phyloP scores from a whole-genome alignment of 1,139 yeast species.

The Wickerhamomyces sp. region DNA sequence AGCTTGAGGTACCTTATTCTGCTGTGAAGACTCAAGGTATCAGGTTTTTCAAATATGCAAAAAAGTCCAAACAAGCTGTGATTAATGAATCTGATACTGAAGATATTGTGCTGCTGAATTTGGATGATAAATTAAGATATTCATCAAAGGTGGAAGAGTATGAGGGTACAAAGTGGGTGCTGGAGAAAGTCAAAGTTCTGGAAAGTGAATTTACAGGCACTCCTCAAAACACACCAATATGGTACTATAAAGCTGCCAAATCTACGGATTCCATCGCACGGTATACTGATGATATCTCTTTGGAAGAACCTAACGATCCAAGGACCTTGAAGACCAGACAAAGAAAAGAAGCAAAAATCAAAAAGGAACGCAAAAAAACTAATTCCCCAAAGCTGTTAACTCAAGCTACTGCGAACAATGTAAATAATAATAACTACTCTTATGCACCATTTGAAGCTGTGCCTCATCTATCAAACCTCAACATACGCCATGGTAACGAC shows the following conservation, averaged over 20 bases:
- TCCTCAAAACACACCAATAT: conserved; percentile 7
- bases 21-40: conserved; percentile 10
- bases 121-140: conserved; percentile 7
- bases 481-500: too few species aligned
- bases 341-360: conserved; percentile 1
- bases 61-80: neutral
- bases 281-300: conserved; percentile 22
- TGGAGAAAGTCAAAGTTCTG: conserved; percentile 6
- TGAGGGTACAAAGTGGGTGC: conserved; percentile 6
- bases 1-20: conserved; percentile 12
- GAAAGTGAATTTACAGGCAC: conserved; percentile 1
- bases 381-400: too few species aligned
- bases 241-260: conserved; percentile 26
- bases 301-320: conserved; percentile 28
- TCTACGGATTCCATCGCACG: conserved; percentile 28
- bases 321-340: conserved; percentile 8
- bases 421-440: too few species aligned
- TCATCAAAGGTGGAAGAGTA: neutral
- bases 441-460: too few species aligned
- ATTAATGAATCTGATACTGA: neutral
- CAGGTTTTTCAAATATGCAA: neutral
- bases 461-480: too few species aligned
- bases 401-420: too few species aligned
- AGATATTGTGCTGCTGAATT: conserved; percentile 2
- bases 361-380: neutral